Base-by-base conservation (phyloP, 495 filamentous ascomycete genomes). In the Penicillium robsamsonii region DNA sequence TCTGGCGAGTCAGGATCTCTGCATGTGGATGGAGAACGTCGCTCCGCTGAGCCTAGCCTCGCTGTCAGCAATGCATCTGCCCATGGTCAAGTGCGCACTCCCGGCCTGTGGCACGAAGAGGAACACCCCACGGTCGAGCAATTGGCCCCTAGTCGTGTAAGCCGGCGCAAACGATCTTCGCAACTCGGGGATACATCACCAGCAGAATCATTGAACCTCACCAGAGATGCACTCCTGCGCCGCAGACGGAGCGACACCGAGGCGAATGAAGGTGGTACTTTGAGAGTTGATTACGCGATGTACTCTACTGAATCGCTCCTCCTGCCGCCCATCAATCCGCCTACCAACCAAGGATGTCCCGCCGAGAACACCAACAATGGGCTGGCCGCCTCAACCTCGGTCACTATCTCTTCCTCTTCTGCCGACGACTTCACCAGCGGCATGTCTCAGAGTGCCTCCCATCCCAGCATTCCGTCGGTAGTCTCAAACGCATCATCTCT, bases 401-500 rank as follows among this genome's bases (percentile, higher is more conserved):
- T 71, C 20, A 83, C 80, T 42, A 77, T 83, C 1, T 75, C 77
- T 18, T 77, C 78, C 5, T 74, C 75, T 1, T 78, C 77, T 22
- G 70, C 71, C 15, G 81, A 82, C 54, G 78, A 83, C 42, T 75
- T 79, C 52, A 73, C 79, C 9, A 84, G 84, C 22, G 79, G 73
- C 49, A 84, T 81, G 69, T 79, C 81, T 25, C 81, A 81, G 38
- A 88, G 84, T 64, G 83, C 80, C 37, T 89, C 87, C 15, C 86
- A 90, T 58, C 87, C 88, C 13, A 90, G 87, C 41, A 79, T 92
- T 6, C 88, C 88, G 3, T 88, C 88, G 38, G 80, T 92, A 6
- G 75, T 90, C 13, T 90, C 87, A 30, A 84, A 87, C n/a, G 87
- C 87, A n/a, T 89, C 87, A 27, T 92, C 88, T n/a, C 73, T 90